Percentiles rank a stretch among this genome's conserved stretches.
Evolutionary conservation across 805 yeast species (phyloP).

Genomic region (Barnettozyma sp.): DNA sequence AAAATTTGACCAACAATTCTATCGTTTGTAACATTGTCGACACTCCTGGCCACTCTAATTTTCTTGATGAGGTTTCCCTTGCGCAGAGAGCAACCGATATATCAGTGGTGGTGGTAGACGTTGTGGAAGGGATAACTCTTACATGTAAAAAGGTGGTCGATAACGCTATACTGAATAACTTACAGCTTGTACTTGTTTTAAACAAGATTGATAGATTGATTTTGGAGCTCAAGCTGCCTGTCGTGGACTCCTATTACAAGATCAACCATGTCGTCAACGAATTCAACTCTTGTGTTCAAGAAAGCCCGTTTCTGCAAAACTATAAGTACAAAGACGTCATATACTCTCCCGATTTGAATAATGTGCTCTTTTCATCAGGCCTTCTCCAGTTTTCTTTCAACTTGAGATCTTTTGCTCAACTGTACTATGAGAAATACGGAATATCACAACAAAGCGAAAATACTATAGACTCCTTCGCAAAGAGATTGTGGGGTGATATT

Average conservation of each 20-base stretch:
- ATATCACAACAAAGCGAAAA: constrained; percentile 22
- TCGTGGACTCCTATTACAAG: constrained; percentile 65
- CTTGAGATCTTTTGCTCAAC: constrained; percentile 52
- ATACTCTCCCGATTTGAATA: constrained; percentile 54
- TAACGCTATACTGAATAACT: constrained; percentile 41
- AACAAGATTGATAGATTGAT: constrained; percentile 86
- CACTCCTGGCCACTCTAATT: constrained; percentile 89
- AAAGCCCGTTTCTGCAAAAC: constrained; percentile 25
- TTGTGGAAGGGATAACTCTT: constrained; percentile 72
- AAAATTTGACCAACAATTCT: constrained; percentile 48
- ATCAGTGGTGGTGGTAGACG: constrained; percentile 68
- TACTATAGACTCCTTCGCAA: constrained; percentile 38
- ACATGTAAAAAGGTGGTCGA: constrained; percentile 46
- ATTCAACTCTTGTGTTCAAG: constrained; percentile 47
- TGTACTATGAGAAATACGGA: constrained; percentile 34
- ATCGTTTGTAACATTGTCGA: constrained; percentile 61
- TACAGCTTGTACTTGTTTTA: constrained; percentile 53
- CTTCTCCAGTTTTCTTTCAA: constrained; percentile 58
- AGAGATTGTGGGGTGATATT: constrained; percentile 72
- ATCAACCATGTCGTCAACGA: constrained; percentile 52
- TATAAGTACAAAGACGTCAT: constrained; percentile 22
- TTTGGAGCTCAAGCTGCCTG: constrained; percentile 70
- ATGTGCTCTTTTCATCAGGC: constrained; percentile 72
- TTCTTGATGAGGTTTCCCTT: constrained; percentile 64
- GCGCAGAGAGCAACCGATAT: constrained; percentile 58